These are phyloP conservation scores for Penicillium angulare DNA, from an alignment of 495 filamentous ascomycete genomes.

Conservation along the genomic window DNA sequence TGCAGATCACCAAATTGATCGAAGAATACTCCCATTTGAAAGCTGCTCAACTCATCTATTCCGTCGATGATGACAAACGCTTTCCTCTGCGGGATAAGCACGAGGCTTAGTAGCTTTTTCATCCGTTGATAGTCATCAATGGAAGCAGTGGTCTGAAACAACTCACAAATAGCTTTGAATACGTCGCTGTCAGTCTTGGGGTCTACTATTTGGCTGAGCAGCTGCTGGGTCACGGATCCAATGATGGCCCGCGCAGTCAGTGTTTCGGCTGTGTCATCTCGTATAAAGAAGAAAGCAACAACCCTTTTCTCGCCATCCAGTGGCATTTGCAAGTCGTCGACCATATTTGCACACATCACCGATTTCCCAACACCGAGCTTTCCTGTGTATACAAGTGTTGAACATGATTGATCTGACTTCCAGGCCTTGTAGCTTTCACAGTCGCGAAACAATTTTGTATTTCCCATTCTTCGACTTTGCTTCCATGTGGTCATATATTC, in stretches of 20 bases:
- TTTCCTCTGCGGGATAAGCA: background rate
- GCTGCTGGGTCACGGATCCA: conserved; percentile 38
- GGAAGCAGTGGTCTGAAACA: too few relatives aligned
- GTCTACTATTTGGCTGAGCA: conserved; percentile 14
- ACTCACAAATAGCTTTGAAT: too few relatives aligned
- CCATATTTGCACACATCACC: conserved; percentile 40
- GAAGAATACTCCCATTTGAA: background rate
- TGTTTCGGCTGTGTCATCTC: conserved; percentile 34
- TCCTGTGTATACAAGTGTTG: conserved; percentile 31
- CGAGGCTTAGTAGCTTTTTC: background rate
- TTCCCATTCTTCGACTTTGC: conserved; percentile 38
- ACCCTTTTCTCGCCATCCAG: conserved; percentile 1
- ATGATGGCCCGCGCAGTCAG: conserved; percentile 37
- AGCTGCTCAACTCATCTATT: background rate
- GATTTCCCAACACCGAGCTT: conserved; percentile 46
- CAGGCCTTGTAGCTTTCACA: conserved; percentile 32
- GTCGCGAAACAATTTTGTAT: conserved; percentile 25
- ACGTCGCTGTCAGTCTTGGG: background rate
- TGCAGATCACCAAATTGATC: background rate
- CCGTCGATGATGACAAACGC: background rate
- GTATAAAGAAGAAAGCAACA: conserved; percentile 44
- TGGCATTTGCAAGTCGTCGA: conserved; percentile 36
- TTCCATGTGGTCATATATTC: conserved; percentile 43
- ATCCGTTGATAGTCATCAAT: background rate
- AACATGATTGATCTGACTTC: conserved; percentile 17